Conservation (phyloP, 75 land plant species). For the Isoetes taiwanensis region DNA sequence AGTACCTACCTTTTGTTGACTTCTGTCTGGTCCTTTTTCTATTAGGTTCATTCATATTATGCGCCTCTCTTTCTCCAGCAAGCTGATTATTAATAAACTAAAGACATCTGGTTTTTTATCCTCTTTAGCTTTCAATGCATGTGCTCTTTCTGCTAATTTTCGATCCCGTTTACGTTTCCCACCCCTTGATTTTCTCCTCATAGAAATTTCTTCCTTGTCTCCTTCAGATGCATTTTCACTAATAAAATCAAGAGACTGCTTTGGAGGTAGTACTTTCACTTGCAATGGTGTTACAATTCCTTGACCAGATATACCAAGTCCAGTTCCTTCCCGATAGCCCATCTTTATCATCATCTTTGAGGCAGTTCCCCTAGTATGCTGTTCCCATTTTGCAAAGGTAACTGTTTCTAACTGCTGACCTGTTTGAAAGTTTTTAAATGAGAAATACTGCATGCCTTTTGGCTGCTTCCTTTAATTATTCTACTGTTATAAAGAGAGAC, state of each 20-base stretch:
- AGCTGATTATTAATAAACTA: conserved; percentile 82
- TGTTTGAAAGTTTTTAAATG: too few relatives aligned
- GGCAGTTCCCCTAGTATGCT: conserved; percentile 93
- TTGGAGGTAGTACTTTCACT: conserved; percentile 61
- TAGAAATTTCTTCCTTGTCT: neutral
- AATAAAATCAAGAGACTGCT: conserved; percentile 78
- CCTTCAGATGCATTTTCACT: conserved; percentile 13
- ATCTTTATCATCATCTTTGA: conserved; percentile 97
- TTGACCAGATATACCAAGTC: conserved; percentile 73
- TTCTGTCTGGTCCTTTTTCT: neutral
- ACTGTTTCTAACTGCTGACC: conserved; percentile 73
- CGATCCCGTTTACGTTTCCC: conserved; percentile 83
- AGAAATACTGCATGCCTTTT: too few relatives aligned
- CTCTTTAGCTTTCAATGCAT: conserved; percentile 49
- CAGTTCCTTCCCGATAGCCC: conserved; percentile 96
- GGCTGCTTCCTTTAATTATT: too few relatives aligned
- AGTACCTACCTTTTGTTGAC: conserved; percentile 24
- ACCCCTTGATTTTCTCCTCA: conserved; percentile 70
- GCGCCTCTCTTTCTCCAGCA: too few relatives aligned
- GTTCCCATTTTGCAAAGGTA: conserved; percentile 87
- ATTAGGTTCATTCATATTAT: neutral
- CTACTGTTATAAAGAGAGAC: too few relatives aligned
- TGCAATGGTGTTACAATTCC: conserved; percentile 63
- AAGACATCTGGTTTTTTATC: conserved; percentile 61
- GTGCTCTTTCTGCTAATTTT: conserved; percentile 62